These are phyloP conservation scores for Zopfochytrium polystomum DNA, from an alignment of 371 early-diverging fungal species.

Conservation along the genomic window DNA sequence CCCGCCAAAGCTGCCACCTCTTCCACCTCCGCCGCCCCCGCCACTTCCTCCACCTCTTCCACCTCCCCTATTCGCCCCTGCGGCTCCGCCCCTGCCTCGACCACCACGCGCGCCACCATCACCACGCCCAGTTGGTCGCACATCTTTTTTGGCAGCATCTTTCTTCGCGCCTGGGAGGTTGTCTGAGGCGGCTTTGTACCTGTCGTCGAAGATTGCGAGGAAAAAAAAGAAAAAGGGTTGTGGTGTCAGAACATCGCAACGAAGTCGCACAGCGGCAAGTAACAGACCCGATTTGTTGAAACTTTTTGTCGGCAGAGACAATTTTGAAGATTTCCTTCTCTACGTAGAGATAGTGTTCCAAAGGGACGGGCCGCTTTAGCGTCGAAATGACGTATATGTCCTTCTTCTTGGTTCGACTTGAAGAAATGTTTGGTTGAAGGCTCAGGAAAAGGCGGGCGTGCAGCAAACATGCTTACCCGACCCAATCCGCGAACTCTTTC, in stretches of 20 bases:
- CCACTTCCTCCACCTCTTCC: slow-evolving; percentile 46
- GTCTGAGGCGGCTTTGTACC: slow-evolving; percentile 56
- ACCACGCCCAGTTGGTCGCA: slow-evolving; percentile 26
- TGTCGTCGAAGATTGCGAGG: too few species aligned
- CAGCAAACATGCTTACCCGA: slow-evolving; percentile 63
- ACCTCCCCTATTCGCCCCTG: slow-evolving; percentile 39
- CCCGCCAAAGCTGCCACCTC: slow-evolving; percentile 4
- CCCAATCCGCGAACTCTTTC: slow-evolving; percentile 99
- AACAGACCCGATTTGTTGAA: slow-evolving; percentile 49
- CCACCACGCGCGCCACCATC: slow-evolving; percentile 44
- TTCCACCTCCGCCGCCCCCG: slow-evolving; percentile 30
- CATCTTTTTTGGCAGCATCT: slow-evolving; percentile 14
- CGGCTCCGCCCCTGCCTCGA: slow-evolving; percentile 52
- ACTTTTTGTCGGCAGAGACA: slow-evolving; percentile 69
- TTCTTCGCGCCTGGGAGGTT: slow-evolving; percentile 23
- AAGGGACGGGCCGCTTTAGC: slow-evolving; percentile 92
- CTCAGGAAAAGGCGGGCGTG: not conserved
- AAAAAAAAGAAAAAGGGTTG: not conserved
- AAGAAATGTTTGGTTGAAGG: too few species aligned
- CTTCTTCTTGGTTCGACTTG: slow-evolving; percentile 90
- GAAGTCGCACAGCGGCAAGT: not conserved
- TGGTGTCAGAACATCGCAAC: not conserved
- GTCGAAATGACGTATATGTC: slow-evolving; percentile 98
- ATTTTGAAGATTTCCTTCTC: slow-evolving; percentile 77
- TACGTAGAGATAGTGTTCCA: slow-evolving; percentile 91